Percentiles rank a stretch among this genome's conserved stretches.
Conservation (phyloP, 345 rosid species). For the Pistacia atlantica region DNA sequence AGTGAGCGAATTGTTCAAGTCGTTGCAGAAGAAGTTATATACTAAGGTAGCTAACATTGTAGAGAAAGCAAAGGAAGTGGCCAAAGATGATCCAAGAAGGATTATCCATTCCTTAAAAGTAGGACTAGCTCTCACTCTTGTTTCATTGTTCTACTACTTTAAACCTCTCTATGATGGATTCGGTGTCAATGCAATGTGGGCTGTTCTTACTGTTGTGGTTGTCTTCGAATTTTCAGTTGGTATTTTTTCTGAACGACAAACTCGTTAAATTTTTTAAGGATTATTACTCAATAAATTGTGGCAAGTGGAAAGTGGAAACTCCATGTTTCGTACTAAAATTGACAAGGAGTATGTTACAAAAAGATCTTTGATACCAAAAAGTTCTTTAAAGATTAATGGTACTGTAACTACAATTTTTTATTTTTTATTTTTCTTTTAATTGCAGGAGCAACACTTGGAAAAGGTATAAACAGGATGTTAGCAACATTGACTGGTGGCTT, state of each 20-base stretch:
- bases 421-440: neutral
- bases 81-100: constrained; percentile 48
- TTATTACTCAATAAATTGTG: no score
- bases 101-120: constrained; percentile 43
- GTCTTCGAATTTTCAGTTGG: constrained; percentile 49
- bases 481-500: constrained; percentile 42
- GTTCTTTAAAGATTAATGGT: no score
- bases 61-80: constrained; percentile 24
- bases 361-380: no score
- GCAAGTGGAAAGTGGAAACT: no score
- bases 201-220: constrained; percentile 39
- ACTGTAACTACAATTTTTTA: neutral
- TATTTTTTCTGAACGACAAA: neutral
- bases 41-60: constrained; percentile 10
- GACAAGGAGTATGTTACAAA: no score
- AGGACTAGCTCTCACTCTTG: constrained; percentile 40
- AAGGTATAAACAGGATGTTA: constrained; percentile 38
- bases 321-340: no score
- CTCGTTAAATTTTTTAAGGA: neutral
- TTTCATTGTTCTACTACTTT: constrained; percentile 39
- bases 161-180: constrained; percentile 32
- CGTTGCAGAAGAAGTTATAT: neutral
- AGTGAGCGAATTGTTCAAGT: no score
- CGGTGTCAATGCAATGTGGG: constrained; percentile 43
- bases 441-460: constrained; percentile 43